phyloP scores from a whole-genome alignment of 345 rosid genomes.

The Eucalyptus regnans region DNA sequence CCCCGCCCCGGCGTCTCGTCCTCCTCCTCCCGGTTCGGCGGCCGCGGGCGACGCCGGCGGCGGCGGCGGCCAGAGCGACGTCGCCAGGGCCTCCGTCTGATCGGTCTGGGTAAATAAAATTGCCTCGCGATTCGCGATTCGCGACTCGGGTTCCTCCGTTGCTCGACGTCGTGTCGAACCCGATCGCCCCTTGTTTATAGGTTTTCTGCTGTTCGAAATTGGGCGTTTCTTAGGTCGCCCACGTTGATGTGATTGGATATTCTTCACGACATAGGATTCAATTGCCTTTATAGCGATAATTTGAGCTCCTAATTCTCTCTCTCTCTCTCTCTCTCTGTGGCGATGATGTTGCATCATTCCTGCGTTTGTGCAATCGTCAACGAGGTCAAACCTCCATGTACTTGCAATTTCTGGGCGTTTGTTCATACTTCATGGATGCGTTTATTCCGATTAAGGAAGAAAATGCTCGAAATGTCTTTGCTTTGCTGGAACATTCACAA shows the following conservation, averaged over 20 bases:
- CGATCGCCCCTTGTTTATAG: neutral
- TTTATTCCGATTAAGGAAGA: neutral
- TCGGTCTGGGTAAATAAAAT: neutral
- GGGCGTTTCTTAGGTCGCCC: neutral
- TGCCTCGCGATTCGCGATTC: neutral
- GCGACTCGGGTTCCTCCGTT: neutral
- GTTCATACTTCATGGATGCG: neutral
- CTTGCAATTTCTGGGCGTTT: neutral
- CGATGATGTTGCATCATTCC: neutral
- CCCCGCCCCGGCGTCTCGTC: constrained; percentile 13
- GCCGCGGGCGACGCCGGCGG: neutral
- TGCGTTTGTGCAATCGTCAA: neutral
- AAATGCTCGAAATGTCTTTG: neutral
- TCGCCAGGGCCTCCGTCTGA: neutral
- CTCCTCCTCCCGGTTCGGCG: neutral
- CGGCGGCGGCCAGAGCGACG: neutral
- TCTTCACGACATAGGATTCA: neutral
- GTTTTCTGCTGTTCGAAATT: neutral
- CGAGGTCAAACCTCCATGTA: neutral
- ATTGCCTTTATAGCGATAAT: neutral
- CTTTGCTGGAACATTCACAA: neutral
- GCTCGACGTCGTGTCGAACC: neutral
- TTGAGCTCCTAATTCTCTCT: neutral
- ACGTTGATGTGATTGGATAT: neutral
- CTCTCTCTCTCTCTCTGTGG: neutral